phyloP scores from a whole-genome alignment of 352 stramenopile genomes.

The Phytophthora lateralis region DNA sequence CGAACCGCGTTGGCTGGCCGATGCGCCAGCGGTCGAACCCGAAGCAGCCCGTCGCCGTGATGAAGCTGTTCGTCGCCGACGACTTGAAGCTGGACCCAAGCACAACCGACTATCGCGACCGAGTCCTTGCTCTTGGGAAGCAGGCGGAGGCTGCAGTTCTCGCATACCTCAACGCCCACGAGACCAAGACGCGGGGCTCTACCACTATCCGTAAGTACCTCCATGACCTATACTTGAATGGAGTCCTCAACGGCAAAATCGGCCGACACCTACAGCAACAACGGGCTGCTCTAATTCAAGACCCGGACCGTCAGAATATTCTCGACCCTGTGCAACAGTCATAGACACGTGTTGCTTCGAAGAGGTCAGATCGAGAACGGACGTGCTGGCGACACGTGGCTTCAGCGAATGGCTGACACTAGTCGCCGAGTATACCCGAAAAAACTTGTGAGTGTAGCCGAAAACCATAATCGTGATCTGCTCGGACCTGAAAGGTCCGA shows the following conservation, averaged over 20 bases:
- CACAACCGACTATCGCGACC: conserved; percentile 6
- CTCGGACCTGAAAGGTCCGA: too few relatives aligned
- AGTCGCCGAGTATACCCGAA: too few relatives aligned
- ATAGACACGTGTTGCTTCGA: too few relatives aligned
- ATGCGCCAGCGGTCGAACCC: neutral
- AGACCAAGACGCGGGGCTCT: conserved; percentile 2
- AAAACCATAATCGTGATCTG: too few relatives aligned
- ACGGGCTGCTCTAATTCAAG: neutral
- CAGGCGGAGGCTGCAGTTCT: conserved; percentile 1
- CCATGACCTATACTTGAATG: neutral
- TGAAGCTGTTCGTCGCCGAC: conserved; percentile 3
- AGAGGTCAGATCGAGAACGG: too few relatives aligned
- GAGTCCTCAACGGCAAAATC: conserved; percentile 1
- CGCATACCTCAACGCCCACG: neutral
- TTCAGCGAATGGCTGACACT: too few relatives aligned
- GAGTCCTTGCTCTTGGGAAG: conserved; percentile 3
- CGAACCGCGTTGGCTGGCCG: neutral
- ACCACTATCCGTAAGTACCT: conserved; percentile 7
- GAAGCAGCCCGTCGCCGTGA: conserved; percentile 5
- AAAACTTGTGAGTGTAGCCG: too few relatives aligned
- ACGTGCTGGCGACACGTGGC: too few relatives aligned
- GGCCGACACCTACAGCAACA: neutral
- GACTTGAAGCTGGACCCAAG: conserved; percentile 10
- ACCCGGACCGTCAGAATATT: conserved; percentile 5
- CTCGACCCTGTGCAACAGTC: too few relatives aligned